Conservation (phyloP, 495 filamentous ascomycete species). For the Cryomyces minteri region DNA sequence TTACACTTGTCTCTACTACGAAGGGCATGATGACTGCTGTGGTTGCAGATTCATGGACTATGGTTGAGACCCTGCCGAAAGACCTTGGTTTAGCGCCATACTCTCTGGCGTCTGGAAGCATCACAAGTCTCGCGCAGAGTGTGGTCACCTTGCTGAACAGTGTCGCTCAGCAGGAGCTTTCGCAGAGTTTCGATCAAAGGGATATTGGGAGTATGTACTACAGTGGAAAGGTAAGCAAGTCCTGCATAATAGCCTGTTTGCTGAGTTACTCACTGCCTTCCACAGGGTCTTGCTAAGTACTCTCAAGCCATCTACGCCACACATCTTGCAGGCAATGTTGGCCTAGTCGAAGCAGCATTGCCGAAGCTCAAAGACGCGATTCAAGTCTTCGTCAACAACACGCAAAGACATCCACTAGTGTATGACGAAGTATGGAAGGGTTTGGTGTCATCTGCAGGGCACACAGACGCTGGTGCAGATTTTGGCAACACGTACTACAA, state of each 20-base stretch:
- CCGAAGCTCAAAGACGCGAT: constrained; percentile 56
- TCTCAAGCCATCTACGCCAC: constrained; percentile 51
- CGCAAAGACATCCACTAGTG: constrained; percentile 60
- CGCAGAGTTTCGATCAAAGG: constrained; percentile 52
- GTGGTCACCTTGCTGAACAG: constrained; percentile 35
- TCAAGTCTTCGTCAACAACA: constrained; percentile 52
- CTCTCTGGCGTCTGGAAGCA: constrained; percentile 33
- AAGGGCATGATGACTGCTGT: constrained; percentile 68
- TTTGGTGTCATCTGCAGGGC: constrained; percentile 63
- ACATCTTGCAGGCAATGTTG: constrained; percentile 40
- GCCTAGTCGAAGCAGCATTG: constrained; percentile 42
- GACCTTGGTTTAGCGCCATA: constrained; percentile 63
- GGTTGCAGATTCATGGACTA: constrained; percentile 56
- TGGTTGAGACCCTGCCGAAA: constrained; percentile 61
- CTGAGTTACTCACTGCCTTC: no score
- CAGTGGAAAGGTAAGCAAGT: constrained; percentile 17
- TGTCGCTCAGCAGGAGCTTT: constrained; percentile 45
- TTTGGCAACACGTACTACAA: constrained; percentile 83
- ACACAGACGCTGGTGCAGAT: constrained; percentile 34
- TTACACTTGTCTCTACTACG: constrained; percentile 61
- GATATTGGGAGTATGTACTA: constrained; percentile 84
- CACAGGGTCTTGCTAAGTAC: constrained; percentile 59
- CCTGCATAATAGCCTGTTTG: no score
- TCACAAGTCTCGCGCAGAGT: constrained; percentile 28
- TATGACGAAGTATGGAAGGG: constrained; percentile 43